Evolutionary conservation across 208 protist species (phyloP).

Genomic region (Leishmania braziliensis): DNA sequence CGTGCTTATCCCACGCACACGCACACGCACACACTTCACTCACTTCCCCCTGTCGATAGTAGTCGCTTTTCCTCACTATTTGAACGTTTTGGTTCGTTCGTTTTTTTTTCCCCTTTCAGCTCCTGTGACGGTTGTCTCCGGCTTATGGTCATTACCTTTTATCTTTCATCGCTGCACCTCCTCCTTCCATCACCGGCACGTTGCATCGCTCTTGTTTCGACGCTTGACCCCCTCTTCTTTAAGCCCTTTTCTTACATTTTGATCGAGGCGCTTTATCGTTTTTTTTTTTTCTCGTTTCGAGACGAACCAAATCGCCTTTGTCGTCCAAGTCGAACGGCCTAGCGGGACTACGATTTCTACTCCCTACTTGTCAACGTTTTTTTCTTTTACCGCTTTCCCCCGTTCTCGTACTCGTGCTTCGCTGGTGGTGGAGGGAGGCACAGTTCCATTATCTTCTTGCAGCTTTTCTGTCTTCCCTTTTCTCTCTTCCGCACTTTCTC

Average conservation of each 20-base stretch:
- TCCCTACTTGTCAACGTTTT: too few relatives aligned
- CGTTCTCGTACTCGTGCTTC: not conserved
- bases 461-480: not conserved
- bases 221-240: not conserved
- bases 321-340: too few relatives aligned
- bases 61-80: not conserved
- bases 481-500: not conserved
- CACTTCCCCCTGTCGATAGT: not conserved
- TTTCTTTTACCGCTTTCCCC: not conserved
- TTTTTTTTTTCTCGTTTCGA: slow-evolving; percentile 23
- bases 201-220: not conserved
- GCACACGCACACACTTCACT: not conserved
- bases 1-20: not conserved
- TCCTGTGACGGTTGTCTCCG: not conserved
- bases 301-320: slow-evolving; percentile 1
- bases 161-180: not conserved
- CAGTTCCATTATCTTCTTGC: not conserved
- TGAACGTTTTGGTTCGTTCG: not conserved
- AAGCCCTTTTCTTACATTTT: too few relatives aligned
- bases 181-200: not conserved
- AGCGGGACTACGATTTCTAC: too few relatives aligned
- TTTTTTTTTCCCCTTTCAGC: not conserved
- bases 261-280: not conserved
- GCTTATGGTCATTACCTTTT: not conserved
- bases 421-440: not conserved